A percentile compares a stretch with the other conserved stretches of the same genome.
phyloP scores from a whole-genome alignment of 2,329 filamentous ascomycete genomes.

The Endoconidiophora polonica region DNA sequence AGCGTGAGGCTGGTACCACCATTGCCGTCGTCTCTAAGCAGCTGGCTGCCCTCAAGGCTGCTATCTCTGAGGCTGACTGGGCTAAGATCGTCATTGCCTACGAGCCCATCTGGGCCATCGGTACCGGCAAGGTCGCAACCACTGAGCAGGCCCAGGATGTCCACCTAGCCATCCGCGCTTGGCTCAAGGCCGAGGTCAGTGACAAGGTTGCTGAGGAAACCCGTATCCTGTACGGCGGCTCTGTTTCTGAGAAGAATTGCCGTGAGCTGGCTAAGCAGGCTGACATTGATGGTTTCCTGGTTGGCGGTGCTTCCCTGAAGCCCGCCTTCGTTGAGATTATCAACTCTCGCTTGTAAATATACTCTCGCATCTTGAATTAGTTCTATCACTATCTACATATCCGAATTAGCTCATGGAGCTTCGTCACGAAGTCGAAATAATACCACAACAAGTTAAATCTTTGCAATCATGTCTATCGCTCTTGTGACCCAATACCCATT shows the following conservation, averaged over 20 bases:
- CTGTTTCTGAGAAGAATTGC: constrained; percentile 97
- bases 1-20: constrained; percentile 74
- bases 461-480: no score
- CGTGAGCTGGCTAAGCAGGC: constrained; percentile 75
- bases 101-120: constrained; percentile 94
- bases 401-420: no score
- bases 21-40: constrained; percentile 73
- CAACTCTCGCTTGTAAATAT: constrained; percentile 35
- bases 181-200: constrained; percentile 65
- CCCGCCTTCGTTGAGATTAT: constrained; percentile 59
- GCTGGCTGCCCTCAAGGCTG: constrained; percentile 62
- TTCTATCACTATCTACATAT: no score
- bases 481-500: no score
- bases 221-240: constrained; percentile 90
- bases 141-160: constrained; percentile 87
- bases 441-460: no score
- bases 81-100: constrained; percentile 90
- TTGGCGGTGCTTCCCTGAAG: constrained; percentile 92
- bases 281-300: constrained; percentile 96
- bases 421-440: no score
- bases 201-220: constrained; percentile 67
- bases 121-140: constrained; percentile 84
- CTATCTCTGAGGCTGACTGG: constrained; percentile 58
- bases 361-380: background rate
- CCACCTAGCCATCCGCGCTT: constrained; percentile 78